Evolutionary conservation across 345 rosid species (phyloP).

Genomic region (Lumnitzera littorea): DNA sequence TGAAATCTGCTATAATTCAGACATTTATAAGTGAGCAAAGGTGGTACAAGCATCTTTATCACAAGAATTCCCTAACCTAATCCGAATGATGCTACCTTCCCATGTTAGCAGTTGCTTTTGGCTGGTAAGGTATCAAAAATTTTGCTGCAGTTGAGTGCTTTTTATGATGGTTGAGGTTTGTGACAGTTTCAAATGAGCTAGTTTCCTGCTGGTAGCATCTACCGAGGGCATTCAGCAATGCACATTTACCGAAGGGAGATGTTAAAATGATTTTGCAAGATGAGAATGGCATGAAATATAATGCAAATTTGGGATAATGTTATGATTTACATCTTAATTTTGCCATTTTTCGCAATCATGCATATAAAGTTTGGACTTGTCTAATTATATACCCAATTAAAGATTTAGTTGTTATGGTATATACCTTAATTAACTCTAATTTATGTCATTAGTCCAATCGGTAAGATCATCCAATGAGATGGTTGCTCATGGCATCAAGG

Average conservation of each 20-base stretch:
- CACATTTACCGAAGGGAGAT: slow-evolving; percentile 31
- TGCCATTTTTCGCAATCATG: no score
- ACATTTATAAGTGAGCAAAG: slow-evolving; percentile 30
- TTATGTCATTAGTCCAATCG: no score
- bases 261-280: slow-evolving; percentile 20
- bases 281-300: slow-evolving; percentile 27
- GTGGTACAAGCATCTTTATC: slow-evolving; percentile 25
- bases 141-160: slow-evolving; percentile 7
- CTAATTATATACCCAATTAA: no score
- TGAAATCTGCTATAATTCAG: slow-evolving; percentile 16
- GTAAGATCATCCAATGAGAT: no score
- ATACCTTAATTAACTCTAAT: no score
- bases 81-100: slow-evolving; percentile 32
- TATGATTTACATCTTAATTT: no score
- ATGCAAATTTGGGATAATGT: no score
- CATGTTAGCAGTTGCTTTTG: slow-evolving; percentile 37
- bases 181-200: slow-evolving; percentile 2
- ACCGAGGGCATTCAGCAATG: slow-evolving; percentile 39
- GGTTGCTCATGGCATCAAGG: no score
- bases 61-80: slow-evolving; percentile 29
- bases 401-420: no score
- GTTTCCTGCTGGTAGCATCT: slow-evolving; percentile 29
- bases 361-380: no score
- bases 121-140: slow-evolving; percentile 24
- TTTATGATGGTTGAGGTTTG: no score